Conservation (phyloP, 139 green algal species). For the Coccomyxa sp. region DNA sequence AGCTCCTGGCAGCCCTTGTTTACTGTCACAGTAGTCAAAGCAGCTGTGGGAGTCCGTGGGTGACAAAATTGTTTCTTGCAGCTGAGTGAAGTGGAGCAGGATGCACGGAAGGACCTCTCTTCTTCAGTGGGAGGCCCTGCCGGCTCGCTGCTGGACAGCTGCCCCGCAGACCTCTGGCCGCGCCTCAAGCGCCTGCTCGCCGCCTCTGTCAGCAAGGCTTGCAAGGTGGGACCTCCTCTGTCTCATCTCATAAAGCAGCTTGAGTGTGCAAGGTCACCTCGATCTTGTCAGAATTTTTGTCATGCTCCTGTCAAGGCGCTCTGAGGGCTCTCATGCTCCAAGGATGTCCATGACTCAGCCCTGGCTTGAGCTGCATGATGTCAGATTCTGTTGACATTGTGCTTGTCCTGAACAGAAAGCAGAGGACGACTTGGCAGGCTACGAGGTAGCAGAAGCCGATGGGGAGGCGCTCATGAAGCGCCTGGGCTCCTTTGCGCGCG, state of each 20-base stretch:
- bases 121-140: conserved; percentile 19
- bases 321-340: no score
- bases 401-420: conserved; percentile 19
- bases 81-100: conserved; percentile 10
- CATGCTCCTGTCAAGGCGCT: no score
- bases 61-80: not conserved
- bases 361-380: not conserved
- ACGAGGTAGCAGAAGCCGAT: conserved; percentile 35
- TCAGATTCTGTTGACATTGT: not conserved
- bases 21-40: no score
- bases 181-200: conserved; percentile 42
- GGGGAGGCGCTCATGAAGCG: conserved; percentile 10
- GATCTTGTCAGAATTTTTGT: no score
- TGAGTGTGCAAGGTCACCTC: not conserved
- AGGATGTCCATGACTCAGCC: no score
- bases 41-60: no score
- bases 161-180: conserved; percentile 62
- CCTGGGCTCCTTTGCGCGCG: conserved; percentile 17
- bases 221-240: not conserved
- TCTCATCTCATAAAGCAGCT: not conserved
- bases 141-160: conserved; percentile 46
- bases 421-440: conserved; percentile 37
- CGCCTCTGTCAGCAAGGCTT: not conserved
- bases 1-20: no score
- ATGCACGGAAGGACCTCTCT: conserved; percentile 22